Base-by-base conservation (phyloP, 345 rosid species). In the Viola odorata region DNA sequence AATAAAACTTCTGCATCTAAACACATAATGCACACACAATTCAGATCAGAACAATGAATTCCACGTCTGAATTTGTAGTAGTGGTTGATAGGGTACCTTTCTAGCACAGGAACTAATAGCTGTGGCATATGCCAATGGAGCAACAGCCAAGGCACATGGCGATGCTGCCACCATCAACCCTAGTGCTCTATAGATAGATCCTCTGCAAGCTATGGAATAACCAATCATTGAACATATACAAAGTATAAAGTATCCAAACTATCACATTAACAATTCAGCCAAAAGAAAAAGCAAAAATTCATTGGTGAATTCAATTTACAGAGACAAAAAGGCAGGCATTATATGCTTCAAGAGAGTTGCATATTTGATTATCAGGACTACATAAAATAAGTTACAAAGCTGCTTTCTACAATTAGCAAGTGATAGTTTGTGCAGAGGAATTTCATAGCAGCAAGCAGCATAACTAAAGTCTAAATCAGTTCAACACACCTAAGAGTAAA, bases 91-190 rank as follows among this genome's bases (percentile, higher is more conserved):
- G 32, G 41, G 50, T 86, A 90, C 97, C 97, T 94, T 86, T 81
- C 69, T 88, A 8, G 96, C 96, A 76, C 97, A 94, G 55, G 97
- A 85, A 66, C 97, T 94, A 67, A 94, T 82, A 67, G 99, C 97
- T 73, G 82, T 90, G 59, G 92, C 97, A 78, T 94, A 94, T n/a
- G 96, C 95, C 80, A 94, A 79, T 3, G 97, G 97, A 82, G 97
- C 99, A 37, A 94, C 97, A 38, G 97, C 99, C 79, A 94, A 76
- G 62, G 97, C 97, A 76, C 99, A 94, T 9, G 95, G 97, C 16
- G 99, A 90, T 65, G 97, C 97, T 48, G 96, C 99, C 72, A 90
- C 89, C 97, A 94, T 88, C 62, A 94, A 89, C 60, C 96, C 97
- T 71, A 88, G 72, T 58, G 99, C 97, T 65, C 99, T 82, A 70